These are phyloP conservation scores for Lecanosticta acicola DNA, from an alignment of 2,329 filamentous ascomycete genomes.

Conservation along the genomic window DNA sequence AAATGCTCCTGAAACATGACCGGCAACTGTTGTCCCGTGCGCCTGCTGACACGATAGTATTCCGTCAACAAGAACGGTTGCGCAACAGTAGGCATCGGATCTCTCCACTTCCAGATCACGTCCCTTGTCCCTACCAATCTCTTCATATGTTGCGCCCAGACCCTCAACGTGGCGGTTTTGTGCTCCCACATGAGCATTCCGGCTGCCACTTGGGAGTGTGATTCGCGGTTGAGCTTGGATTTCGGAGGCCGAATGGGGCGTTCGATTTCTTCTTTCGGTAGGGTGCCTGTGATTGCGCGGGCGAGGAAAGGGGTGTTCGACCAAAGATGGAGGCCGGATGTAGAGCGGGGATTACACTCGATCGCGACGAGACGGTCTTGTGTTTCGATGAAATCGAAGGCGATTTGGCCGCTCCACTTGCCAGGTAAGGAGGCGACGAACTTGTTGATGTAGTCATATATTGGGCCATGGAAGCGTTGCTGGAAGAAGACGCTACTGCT, in stretches of 20 bases:
- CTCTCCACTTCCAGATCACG: slow-evolving; percentile 26
- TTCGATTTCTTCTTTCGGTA: slow-evolving; percentile 13
- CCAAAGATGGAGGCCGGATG: slow-evolving; percentile 30
- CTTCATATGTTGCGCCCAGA: slow-evolving; percentile 27
- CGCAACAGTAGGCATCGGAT: slow-evolving; percentile 25
- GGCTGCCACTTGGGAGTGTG: slow-evolving; percentile 12
- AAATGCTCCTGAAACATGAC: slow-evolving; percentile 14
- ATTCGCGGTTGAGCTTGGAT: slow-evolving; percentile 7
- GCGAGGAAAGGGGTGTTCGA: slow-evolving; percentile 17
- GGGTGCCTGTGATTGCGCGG: slow-evolving; percentile 11
- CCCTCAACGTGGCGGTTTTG: slow-evolving; percentile 12
- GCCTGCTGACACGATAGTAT: slow-evolving; percentile 22
- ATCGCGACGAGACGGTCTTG: slow-evolving; percentile 23
- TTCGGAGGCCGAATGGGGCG: slow-evolving; percentile 15
- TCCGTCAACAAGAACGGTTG: slow-evolving; percentile 30
- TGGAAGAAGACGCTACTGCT: slow-evolving; percentile 27
- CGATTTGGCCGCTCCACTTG: slow-evolving; percentile 19
- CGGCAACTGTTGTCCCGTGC: slow-evolving; percentile 9
- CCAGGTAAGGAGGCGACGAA: slow-evolving; percentile 15
- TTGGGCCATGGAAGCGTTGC: slow-evolving; percentile 16
- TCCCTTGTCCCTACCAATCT: slow-evolving; percentile 27
- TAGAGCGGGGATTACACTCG: slow-evolving; percentile 30
- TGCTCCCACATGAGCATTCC: slow-evolving; percentile 29
- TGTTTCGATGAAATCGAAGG: slow-evolving; percentile 30
- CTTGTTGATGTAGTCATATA: slow-evolving; percentile 25